A percentile compares a stretch with the other conserved stretches of the same genome.
Conservation (phyloP, 257 asterid species). For the Eustoma russellianum region DNA sequence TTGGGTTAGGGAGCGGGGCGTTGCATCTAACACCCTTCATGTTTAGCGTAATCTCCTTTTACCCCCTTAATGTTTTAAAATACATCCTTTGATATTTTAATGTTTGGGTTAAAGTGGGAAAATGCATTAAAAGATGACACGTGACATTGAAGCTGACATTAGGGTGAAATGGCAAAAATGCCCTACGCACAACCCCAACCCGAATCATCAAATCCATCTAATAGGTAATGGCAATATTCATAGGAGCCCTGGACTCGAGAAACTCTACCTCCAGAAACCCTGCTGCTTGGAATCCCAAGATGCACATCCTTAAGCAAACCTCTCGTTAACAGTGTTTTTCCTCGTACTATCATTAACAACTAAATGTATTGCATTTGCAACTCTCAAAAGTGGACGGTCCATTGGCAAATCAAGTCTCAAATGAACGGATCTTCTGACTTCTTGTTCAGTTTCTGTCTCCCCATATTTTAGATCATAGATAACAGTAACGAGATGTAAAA, state of each 20-base stretch:
- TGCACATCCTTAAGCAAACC: constrained; percentile 82
- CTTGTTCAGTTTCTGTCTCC: constrained; percentile 91
- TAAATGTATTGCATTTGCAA: constrained; percentile 66
- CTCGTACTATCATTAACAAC: constrained; percentile 36
- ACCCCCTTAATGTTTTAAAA: no score
- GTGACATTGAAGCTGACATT: no score
- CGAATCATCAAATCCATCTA: constrained; percentile 94
- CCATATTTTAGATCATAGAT: constrained; percentile 82
- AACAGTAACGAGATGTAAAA: constrained; percentile 68
- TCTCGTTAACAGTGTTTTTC: constrained; percentile 34
- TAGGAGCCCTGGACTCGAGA: constrained; percentile 93
- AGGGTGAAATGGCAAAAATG: no score
- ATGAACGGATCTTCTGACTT: constrained; percentile 74
- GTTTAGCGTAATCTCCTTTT: no score
- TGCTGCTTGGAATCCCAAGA: constrained; percentile 77
- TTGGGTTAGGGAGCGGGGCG: no score
- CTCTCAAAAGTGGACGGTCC: constrained; percentile 93
- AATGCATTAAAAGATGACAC: no score
- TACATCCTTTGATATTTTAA: no score
- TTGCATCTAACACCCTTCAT: no score
- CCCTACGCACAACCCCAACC: no score
- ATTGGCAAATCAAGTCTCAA: constrained; percentile 83
- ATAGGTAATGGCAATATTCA: constrained; percentile 88
- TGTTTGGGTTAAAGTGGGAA: no score
- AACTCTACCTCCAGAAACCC: constrained; percentile 69